Evolutionary conservation across 805 yeast genomes (phyloP), one percentile per base, ranked within the genome.

Genomic region (Candida krabiensis): DNA sequence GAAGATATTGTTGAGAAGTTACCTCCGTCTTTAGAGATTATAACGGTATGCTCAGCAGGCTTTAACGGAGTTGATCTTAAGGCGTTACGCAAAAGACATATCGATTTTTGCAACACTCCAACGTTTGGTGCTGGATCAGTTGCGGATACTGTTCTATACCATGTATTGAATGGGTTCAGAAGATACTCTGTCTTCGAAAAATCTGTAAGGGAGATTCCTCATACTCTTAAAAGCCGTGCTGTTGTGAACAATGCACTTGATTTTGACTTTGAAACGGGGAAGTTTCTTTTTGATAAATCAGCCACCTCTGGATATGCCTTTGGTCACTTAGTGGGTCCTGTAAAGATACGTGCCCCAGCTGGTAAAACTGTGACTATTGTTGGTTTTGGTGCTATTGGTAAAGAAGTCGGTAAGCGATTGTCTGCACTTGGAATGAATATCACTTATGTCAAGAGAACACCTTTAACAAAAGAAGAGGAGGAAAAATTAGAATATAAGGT

Each of bases 301-400:
- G 23, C 38, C 9, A 32, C 23, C 4, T 22, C 27, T 3, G 35
- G 47, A 4, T 63, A 69, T 43, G 64, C 70, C 0, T 60, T 61
- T 27, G 69, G 75, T 13, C 71, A 71, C 15, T 50, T 55, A 14
- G 59, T 78, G 2, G 80, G 78, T 28, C 69, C 75, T 2, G 43
- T 52, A 17, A 54, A 54, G 19, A 56, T 73, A 48, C 76, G 58
- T 15, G 69, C 78, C 4, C 88, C 89, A 5, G 56, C 60, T 12
- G 79, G 79, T 15, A 80, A 77, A 52, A 66, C 65, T 17, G 88
- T 71, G 1, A 77, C 80, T 3, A 70, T 86, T 23, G 75, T 83
- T 3, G 95, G 95, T 0, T 80, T 85, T 51, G 95, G 95, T 1
- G 68, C 77, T 15, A 86, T 86, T 49, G 95, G 95, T 7, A 72